Conservation (phyloP, 2,329 filamentous ascomycete species). For the Talaromyces sp. region DNA sequence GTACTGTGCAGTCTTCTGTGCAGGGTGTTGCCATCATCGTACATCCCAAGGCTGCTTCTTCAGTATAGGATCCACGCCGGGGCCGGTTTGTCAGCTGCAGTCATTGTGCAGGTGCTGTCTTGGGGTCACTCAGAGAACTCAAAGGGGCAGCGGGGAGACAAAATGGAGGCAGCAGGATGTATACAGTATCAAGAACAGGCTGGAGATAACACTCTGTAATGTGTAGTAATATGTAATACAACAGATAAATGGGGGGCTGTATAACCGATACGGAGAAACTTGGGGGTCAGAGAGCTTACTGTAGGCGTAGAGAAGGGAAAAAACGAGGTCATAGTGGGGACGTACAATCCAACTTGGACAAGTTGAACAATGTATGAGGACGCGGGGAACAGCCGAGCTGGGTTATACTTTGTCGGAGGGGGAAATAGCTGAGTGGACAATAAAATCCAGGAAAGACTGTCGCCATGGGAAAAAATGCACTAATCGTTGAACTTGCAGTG, state of each 20-base stretch:
- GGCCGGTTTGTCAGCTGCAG: neutral
- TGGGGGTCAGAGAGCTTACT: neutral
- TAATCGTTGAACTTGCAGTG: no score
- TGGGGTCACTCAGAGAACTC: no score
- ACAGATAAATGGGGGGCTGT: neutral
- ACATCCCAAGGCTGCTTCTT: neutral
- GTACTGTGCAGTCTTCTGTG: constrained; percentile 15
- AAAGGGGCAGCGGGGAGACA: no score
- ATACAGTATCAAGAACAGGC: neutral
- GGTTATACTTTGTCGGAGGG: neutral
- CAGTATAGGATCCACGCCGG: neutral
- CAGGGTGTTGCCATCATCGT: constrained; percentile 11
- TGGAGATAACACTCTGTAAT: neutral
- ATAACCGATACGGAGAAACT: neutral
- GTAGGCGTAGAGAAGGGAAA: neutral
- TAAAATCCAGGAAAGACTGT: no score
- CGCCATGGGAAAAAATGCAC: no score
- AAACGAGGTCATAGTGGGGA: neutral
- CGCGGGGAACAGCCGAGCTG: neutral
- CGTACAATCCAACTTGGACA: neutral
- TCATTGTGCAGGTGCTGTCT: no score
- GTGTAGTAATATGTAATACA: neutral
- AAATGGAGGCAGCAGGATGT: neutral
- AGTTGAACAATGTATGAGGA: neutral
- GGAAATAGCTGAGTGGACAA: no score